Base-by-base conservation (phyloP, 805 yeast genomes). In the Scheffersomyces coipomensis region DNA sequence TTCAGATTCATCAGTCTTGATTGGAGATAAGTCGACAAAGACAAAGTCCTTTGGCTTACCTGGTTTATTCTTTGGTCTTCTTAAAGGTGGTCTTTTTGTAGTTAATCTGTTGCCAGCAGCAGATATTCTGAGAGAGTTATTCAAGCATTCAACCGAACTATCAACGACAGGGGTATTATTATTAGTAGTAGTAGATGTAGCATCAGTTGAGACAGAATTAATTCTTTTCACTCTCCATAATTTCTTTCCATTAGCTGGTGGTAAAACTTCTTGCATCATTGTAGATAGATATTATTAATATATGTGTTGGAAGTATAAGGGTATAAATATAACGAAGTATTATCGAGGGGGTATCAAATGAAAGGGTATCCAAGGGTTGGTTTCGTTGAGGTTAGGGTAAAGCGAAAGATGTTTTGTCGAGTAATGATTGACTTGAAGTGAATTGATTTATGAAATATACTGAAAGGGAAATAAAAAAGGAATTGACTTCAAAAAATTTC, bases 11-110 rank as follows among this genome's bases (percentile, higher is more conserved):
- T 51, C 57, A 35, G 53, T 44, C 44, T 64, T 63, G 19, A 68
- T 60, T 16, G 74, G 75, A 15, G 72, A 65, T 46, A 69, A 65
- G 48, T 69, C 73, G 31, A 69, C 75, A 46, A 69, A 69, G 15
- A 69, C 72, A 44, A 68, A 69, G 46, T 67, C 73, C 52, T 65
- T 68, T 35, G 71, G 72, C 60, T 59, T 63, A 3, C 75, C 75
- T 6, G 73, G 73, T 51, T 58, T 63, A 47, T 63, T 58, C 57
- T 65, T 68, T 23, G 75, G 75, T 52, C 75, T 66, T 47, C 60
- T 66, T 39, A 60, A 58, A 13, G 73, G 72, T 10, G 71, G 67
- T 42, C 68, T 63, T 44, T 60, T 66, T 29, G 53, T 55, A 30
- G 58, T 45, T 46, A 56, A 66, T 42, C 58, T 55, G 19, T 54